A percentile compares a stretch with the other conserved stretches of the same genome.
Evolutionary conservation across 2,329 filamentous ascomycete genomes (phyloP).

Genomic region (Talaromyces sp.): DNA sequence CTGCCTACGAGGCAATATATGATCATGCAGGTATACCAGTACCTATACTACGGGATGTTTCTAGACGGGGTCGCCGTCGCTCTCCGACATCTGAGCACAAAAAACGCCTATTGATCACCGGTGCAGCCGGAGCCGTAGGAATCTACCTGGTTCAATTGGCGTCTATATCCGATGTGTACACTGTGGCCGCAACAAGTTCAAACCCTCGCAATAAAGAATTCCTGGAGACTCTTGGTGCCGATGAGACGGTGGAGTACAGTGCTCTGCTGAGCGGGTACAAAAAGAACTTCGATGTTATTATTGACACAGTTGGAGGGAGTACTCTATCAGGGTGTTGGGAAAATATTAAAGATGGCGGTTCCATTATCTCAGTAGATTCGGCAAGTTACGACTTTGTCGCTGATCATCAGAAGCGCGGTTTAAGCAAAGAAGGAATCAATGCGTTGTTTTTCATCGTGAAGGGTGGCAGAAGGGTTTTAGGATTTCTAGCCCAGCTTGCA

Average conservation of each 20-base stretch:
- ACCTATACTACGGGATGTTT: constrained; percentile 4
- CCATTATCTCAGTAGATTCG: constrained; percentile 30
- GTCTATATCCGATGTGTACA: constrained; percentile 26
- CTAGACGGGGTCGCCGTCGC: background rate
- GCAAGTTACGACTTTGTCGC: constrained; percentile 29
- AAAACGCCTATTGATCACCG: constrained; percentile 13
- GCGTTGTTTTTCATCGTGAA: constrained; percentile 27
- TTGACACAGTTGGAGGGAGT: constrained; percentile 30
- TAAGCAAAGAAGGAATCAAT: constrained; percentile 22
- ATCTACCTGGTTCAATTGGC: constrained; percentile 40
- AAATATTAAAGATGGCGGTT: constrained; percentile 21
- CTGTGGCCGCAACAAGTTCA: constrained; percentile 39
- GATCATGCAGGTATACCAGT: constrained; percentile 24
- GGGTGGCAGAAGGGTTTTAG: constrained; percentile 20
- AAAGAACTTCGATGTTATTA: constrained; percentile 24
- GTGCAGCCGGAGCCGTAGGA: constrained; percentile 37
- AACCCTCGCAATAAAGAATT: constrained; percentile 33
- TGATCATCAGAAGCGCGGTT: constrained; percentile 22
- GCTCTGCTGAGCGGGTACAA: constrained; percentile 11
- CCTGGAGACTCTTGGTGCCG: constrained; percentile 35
- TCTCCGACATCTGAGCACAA: constrained; percentile 22
- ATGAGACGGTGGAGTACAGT: constrained; percentile 39
- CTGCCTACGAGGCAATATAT: constrained; percentile 34
- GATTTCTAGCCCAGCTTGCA: constrained; percentile 14
- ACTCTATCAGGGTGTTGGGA: constrained; percentile 24